These are phyloP conservation scores for Atractiella rhizophila DNA, from an alignment of 768 basidiomycete species.

Conservation along the genomic window DNA sequence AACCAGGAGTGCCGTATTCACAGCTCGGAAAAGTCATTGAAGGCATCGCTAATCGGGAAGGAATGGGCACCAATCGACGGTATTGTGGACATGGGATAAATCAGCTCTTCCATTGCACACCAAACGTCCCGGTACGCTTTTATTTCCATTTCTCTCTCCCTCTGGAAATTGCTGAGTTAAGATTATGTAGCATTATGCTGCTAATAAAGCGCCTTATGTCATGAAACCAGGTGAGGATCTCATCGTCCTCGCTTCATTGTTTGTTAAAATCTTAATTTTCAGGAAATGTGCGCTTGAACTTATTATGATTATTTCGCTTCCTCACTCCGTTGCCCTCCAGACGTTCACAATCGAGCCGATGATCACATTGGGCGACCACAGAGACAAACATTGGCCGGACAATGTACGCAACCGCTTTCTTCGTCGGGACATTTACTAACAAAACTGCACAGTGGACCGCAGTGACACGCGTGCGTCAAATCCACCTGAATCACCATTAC, in stretches of 20 bases:
- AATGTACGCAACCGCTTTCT: background rate
- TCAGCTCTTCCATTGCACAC: constrained; percentile 15
- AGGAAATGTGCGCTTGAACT: no score
- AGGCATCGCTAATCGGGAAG: constrained; percentile 52
- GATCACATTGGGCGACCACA: constrained; percentile 11
- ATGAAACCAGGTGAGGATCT: constrained; percentile 8
- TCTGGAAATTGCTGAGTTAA: background rate
- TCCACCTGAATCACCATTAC: background rate
- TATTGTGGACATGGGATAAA: constrained; percentile 17
- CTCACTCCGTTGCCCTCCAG: background rate
- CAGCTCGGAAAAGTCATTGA: constrained; percentile 72
- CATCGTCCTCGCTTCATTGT: background rate
- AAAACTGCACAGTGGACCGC: no score
- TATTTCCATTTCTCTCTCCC: background rate
- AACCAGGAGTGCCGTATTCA: constrained; percentile 67
- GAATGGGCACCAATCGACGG: constrained; percentile 69
- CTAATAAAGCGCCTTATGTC: constrained; percentile 10
- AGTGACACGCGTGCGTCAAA: background rate
- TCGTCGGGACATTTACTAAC: background rate
- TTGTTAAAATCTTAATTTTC: background rate
- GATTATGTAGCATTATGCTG: constrained; percentile 11
- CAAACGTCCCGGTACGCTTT: constrained; percentile 10
- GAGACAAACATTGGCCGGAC: constrained; percentile 17
- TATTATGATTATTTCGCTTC: background rate
- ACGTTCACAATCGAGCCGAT: constrained; percentile 19